Evolutionary conservation across 805 yeast species (phyloP).

Genomic region (Saccharomyces kudriavzevii): DNA sequence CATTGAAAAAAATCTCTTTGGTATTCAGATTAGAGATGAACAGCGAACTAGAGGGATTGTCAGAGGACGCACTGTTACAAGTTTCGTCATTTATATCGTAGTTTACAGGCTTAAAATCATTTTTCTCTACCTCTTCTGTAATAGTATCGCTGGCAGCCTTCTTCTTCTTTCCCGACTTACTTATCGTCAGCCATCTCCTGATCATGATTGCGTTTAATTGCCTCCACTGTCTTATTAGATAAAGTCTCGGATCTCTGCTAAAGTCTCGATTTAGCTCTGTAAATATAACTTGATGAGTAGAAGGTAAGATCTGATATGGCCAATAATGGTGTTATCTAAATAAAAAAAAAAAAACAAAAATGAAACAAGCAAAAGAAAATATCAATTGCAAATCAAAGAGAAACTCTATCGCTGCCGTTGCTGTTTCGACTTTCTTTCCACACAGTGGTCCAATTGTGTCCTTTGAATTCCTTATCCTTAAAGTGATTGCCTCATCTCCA

Average conservation of each 20-base stretch:
- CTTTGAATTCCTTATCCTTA: background rate
- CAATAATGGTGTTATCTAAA: background rate
- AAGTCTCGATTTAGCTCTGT: background rate
- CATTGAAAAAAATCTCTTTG: background rate
- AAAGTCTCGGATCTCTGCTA: background rate
- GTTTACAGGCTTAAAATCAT: background rate
- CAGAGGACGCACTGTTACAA: background rate
- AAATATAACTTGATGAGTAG: background rate
- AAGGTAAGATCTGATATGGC: background rate
- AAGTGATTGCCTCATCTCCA: background rate
- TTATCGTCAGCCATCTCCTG: background rate
- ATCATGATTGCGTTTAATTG: background rate
- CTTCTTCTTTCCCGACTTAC: background rate
- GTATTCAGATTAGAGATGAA: background rate
- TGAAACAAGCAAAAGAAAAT: background rate
- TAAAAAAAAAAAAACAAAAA: background rate
- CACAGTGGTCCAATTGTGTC: background rate
- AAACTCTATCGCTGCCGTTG: background rate
- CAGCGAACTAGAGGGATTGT: background rate
- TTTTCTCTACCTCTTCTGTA: background rate
- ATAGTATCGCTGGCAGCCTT: background rate
- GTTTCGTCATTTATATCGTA: background rate
- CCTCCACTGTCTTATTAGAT: background rate
- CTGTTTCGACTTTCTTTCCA: background rate
- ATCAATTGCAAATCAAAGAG: background rate